A percentile compares a stretch with the other conserved stretches of the same genome.
These are phyloP conservation scores for Zea mays DNA, from an alignment of 176 grass and related monocot species.

Conservation along the genomic window Zm-B73-REFERENCE-NAM-5.0 NC_050100.1:209912501-209913000, in stretches of 20 bases:
- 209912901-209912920: neutral
- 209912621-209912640: slow-evolving; percentile 61
- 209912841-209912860: neutral
- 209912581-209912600: slow-evolving; percentile 53
- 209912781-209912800: slow-evolving; percentile 58
- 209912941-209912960: neutral
- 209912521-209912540: slow-evolving; percentile 42
- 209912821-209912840: neutral
- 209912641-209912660: slow-evolving; percentile 34
- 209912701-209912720: slow-evolving; percentile 64
- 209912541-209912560: slow-evolving; percentile 45
- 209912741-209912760: slow-evolving; percentile 66
- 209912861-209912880: neutral
- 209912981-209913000: neutral
- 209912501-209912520: slow-evolving; percentile 58
- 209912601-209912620: slow-evolving; percentile 51
- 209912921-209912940: neutral
- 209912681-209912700: slow-evolving; percentile 53
- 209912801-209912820: slow-evolving; percentile 30
- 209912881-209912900: slow-evolving; percentile 9
- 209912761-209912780: slow-evolving; percentile 53
- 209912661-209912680: neutral
- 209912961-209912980: neutral
- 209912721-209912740: slow-evolving; percentile 72
- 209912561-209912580: slow-evolving; percentile 49